These are phyloP conservation scores for Pseudogymnoascus sp. DNA, from an alignment of 2,329 filamentous ascomycete genomes.

Conservation along the genomic window DNA sequence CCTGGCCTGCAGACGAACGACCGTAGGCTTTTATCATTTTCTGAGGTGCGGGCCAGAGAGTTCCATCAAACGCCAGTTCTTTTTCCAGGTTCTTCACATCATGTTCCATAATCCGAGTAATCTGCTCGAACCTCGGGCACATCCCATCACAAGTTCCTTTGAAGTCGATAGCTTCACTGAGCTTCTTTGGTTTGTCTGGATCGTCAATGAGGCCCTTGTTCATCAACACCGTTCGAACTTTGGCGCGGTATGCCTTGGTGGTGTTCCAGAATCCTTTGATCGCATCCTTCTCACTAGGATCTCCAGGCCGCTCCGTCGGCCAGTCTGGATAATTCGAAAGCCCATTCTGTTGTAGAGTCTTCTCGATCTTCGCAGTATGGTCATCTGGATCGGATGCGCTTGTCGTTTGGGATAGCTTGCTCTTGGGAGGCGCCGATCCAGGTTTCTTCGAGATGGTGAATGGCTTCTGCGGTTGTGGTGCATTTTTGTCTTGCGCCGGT, in stretches of 20 bases:
- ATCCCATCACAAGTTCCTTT: slow-evolving; percentile 62
- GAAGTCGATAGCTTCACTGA: slow-evolving; percentile 58
- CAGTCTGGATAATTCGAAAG: slow-evolving; percentile 36
- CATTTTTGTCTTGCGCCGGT: not conserved
- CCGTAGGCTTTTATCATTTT: slow-evolving; percentile 61
- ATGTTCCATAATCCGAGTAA: slow-evolving; percentile 53
- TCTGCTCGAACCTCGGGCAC: slow-evolving; percentile 60
- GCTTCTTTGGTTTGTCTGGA: slow-evolving; percentile 52
- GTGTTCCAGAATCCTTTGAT: slow-evolving; percentile 49
- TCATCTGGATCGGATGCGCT: slow-evolving; percentile 8
- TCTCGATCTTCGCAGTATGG: slow-evolving; percentile 42
- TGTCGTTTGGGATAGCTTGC: slow-evolving; percentile 6
- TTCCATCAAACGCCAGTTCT: slow-evolving; percentile 31
- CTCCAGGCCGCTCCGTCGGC: slow-evolving; percentile 45
- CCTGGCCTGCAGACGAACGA: slow-evolving; percentile 59
- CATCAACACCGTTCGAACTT: slow-evolving; percentile 49
- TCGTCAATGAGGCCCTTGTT: slow-evolving; percentile 56
- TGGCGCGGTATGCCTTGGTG: slow-evolving; percentile 49
- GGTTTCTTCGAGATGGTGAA: slow-evolving; percentile 8
- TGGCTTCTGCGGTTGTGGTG: not conserved
- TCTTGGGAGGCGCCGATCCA: not conserved
- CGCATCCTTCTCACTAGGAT: slow-evolving; percentile 40
- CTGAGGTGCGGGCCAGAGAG: slow-evolving; percentile 39
- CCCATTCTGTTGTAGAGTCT: slow-evolving; percentile 46
- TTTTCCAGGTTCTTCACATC: slow-evolving; percentile 52